Evolutionary conservation across 192 early-diverging fungal species (phyloP), one percentile per base, ranked within the genome.

Genomic region (Podila minutissima): DNA sequence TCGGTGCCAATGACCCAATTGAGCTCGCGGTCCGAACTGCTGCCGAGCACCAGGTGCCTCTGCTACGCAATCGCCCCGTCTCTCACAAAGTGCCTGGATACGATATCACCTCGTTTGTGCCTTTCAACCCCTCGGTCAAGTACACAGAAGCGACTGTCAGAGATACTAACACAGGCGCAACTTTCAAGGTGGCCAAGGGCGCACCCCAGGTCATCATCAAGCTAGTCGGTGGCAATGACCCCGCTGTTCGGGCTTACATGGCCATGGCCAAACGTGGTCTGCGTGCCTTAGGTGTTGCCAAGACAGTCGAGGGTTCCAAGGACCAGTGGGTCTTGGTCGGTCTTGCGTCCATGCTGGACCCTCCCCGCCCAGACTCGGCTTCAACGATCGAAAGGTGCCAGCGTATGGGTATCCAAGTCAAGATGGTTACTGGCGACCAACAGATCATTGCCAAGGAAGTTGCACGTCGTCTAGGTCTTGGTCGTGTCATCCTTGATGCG

Each of bases 361-460:
- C 92, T 20, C 91, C 91, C 12, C 82, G 91, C 28, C 86, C 87
- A 20, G 93, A 93, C 68, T 93, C 93, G 53, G 91, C 87, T 8
- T 68, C 77, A 10, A 94, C 93, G 29, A 93, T 94, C 75, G 60
- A 66, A 35, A 90, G 91, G 48, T 93, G 92, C 68, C 51, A 83
- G 24, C 66, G 83, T 46, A 87, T 91, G 72, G 93, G 93, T 59
- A 86, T 94, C 48, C 67, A 83, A 1, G 91, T 93, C 69, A 94
- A 94, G 72, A 93, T 94, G 93, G 91, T 94, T 62, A 94, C 93
- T 10, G 93, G 93, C 37, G 93, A 94, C 72, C 93, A 93, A 68
- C 84, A 84, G 20, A 88, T 91, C 41, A 93, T 93, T 79, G 93
- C 88, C 48, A 92, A 92, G 83, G 92, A 88, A 59, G 89, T 94